Percentiles rank a stretch among this genome's conserved stretches.
Evolutionary conservation across 192 early-diverging fungal genomes (phyloP).

Genomic region (Piromyces finnis): DNA sequence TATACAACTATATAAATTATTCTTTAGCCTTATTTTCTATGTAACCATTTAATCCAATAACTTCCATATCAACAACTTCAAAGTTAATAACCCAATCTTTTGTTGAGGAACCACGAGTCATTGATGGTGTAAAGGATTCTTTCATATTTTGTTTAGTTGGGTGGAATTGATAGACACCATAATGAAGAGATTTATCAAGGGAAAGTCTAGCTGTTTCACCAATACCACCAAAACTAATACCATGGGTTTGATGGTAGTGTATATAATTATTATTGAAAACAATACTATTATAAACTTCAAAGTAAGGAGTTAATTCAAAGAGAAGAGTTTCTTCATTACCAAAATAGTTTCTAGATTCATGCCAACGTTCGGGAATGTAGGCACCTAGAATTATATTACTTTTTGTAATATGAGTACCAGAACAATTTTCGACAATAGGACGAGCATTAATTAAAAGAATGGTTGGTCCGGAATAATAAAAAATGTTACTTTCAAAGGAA

Average conservation of each 20-base stretch:
- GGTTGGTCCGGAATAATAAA: not conserved
- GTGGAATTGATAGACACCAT: not conserved
- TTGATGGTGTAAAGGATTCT: not conserved
- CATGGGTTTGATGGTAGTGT: not conserved
- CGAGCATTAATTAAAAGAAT: not conserved
- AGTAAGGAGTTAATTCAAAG: not conserved
- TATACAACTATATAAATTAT: too few relatives aligned
- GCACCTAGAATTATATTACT: not conserved
- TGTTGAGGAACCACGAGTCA: not conserved
- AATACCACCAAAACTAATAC: not conserved
- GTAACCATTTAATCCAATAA: not conserved
- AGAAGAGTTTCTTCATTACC: not conserved
- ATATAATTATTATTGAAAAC: not conserved
- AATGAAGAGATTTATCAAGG: not conserved
- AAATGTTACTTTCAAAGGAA: not conserved
- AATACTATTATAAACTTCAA: not conserved
- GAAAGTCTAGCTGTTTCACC: not conserved
- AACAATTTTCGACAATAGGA: not conserved
- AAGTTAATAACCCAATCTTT: not conserved
- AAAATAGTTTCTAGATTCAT: not conserved
- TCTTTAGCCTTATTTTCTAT: not conserved
- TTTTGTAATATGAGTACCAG: not conserved
- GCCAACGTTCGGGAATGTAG: not conserved
- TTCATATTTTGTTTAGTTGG: not conserved
- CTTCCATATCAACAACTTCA: not conserved